Conservation (phyloP, 176 grass and related monocot species). For the Zizania latifolia region DNA sequence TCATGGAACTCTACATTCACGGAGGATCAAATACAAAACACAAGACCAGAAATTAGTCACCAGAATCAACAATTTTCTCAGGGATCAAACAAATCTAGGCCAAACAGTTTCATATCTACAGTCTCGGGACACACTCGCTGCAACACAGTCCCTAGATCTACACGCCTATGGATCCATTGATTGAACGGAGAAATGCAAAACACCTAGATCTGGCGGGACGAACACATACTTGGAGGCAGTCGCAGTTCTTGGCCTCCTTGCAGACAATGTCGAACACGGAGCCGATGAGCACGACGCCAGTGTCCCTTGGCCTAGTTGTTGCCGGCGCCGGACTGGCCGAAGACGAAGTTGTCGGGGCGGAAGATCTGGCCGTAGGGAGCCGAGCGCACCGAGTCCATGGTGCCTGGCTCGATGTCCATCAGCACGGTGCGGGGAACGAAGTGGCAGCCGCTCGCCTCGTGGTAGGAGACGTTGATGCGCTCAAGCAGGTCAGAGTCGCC, state of each 20-base stretch:
- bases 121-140: background rate
- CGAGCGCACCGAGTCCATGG: no score
- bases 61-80: background rate
- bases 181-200: background rate
- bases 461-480: conserved; percentile 93
- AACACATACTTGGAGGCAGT: conserved; percentile 55
- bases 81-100: background rate
- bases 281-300: conserved; percentile 69
- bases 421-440: conserved; percentile 81
- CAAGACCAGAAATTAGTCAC: background rate
- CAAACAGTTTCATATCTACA: conserved; percentile 16
- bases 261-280: conserved; percentile 75
- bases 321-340: no score
- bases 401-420: conserved; percentile 79
- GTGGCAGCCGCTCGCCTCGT: conserved; percentile 73
- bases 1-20: background rate
- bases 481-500: conserved; percentile 82
- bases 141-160: conserved; percentile 21
- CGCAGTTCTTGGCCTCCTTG: no score
- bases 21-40: no score
- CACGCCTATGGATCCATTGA: background rate
- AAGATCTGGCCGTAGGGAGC: no score
- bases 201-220: conserved; percentile 5
- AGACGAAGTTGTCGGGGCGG: no score
- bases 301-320: no score